Percentiles rank a stretch among this genome's conserved stretches.
Conservation (phyloP, 1,284 basidiomycete genomes). For the Ceratobasidium sp. region DNA sequence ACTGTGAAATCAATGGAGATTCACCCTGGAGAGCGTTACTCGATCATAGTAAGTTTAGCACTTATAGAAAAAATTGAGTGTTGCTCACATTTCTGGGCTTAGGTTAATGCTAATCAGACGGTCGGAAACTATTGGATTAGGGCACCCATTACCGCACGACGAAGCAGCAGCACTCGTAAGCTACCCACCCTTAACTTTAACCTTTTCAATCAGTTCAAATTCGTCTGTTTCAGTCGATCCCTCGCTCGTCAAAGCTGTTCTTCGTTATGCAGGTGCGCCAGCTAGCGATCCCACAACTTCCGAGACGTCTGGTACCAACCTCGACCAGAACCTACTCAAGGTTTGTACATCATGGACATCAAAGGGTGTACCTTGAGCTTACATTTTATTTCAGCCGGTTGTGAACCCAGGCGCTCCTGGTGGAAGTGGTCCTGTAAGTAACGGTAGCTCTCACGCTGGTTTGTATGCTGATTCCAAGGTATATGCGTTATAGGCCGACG, state of each 20-base stretch:
- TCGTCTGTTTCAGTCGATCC: conserved; percentile 44
- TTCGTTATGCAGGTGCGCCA: conserved; percentile 60
- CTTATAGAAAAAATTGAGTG: neutral
- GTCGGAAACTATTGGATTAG: conserved; percentile 50
- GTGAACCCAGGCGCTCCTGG: conserved; percentile 42
- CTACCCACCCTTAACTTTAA: neutral
- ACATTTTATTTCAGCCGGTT: conserved; percentile 1
- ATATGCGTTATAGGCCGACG: conserved; percentile 9
- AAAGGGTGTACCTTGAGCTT: neutral
- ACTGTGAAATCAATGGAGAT: conserved; percentile 36
- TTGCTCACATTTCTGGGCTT: neutral
- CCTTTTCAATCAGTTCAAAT: neutral
- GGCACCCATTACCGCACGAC: conserved; percentile 50
- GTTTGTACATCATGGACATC: neutral
- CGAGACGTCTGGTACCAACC: conserved; percentile 51
- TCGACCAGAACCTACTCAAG: conserved; percentile 6
- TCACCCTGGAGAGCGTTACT: conserved; percentile 48
- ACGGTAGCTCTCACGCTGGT: neutral
- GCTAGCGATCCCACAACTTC: conserved; percentile 56
- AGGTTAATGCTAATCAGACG: conserved; percentile 41
- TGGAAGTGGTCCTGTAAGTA: conserved; percentile 26
- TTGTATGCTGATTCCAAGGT: neutral
- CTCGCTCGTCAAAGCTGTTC: conserved; percentile 58
- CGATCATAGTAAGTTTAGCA: conserved; percentile 31
- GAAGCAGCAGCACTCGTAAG: conserved; percentile 27